Evolutionary conservation across 2,329 filamentous ascomycete genomes (phyloP).

Genomic region (Hymenoscyphus repandus): DNA sequence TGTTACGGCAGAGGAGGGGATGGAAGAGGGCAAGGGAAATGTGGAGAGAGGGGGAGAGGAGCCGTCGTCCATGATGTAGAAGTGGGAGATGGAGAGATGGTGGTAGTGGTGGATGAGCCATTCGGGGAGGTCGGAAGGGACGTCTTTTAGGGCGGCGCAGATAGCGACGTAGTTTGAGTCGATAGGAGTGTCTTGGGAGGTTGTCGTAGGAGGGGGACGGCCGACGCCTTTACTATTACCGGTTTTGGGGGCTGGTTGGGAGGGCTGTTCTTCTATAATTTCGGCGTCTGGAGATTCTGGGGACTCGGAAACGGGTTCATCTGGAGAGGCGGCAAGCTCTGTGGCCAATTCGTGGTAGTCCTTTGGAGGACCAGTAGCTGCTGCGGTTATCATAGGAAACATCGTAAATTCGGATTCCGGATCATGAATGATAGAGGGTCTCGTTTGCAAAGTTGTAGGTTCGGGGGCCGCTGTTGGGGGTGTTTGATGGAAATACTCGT

Average conservation of each 20-base stretch:
- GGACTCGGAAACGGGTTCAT: background rate
- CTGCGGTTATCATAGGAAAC: too few relatives aligned
- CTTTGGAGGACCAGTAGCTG: too few relatives aligned
- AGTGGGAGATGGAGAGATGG: constrained; percentile 23
- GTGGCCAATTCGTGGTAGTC: too few relatives aligned
- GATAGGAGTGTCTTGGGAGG: background rate
- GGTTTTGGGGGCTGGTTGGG: too few relatives aligned
- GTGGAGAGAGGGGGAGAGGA: constrained; percentile 21
- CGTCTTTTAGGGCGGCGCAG: constrained; percentile 25
- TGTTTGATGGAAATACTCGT: background rate
- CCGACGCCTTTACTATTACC: background rate
- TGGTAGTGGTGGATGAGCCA: constrained; percentile 28
- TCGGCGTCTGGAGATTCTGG: background rate
- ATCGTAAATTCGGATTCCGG: too few relatives aligned
- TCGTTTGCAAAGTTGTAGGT: background rate
- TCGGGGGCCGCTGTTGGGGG: background rate
- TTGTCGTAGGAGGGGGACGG: background rate
- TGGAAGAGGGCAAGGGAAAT: constrained; percentile 11
- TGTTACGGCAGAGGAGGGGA: constrained; percentile 18
- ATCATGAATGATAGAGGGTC: background rate
- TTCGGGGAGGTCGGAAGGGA: constrained; percentile 23
- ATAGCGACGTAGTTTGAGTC: constrained; percentile 22
- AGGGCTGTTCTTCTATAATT: too few relatives aligned
- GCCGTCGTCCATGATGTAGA: constrained; percentile 30
- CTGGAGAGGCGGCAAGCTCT: too few relatives aligned